Evolutionary conservation across 2,329 filamentous ascomycete species (phyloP).

Genomic region (Hypoxylon sp.): DNA sequence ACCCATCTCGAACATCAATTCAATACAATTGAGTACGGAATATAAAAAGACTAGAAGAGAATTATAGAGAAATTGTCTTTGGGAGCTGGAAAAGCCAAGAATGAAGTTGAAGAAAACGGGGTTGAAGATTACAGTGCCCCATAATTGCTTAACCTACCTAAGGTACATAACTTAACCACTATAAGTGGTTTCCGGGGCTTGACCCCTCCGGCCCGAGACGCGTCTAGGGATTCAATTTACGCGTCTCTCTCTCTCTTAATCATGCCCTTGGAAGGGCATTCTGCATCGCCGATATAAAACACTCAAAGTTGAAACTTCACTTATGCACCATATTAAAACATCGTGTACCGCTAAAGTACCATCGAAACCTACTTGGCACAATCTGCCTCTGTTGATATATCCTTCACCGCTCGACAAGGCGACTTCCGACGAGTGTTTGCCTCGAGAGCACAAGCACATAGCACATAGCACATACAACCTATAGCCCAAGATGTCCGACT

Average conservation of each 20-base stretch:
- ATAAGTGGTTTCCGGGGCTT: not conserved
- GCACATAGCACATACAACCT: not conserved
- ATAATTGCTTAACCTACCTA: too few species aligned
- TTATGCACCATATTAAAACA: not conserved
- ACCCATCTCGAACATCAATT: not conserved
- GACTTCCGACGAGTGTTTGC: not conserved
- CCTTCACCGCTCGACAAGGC: not conserved
- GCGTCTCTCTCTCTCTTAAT: constrained; percentile 46
- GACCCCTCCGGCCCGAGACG: constrained; percentile 29
- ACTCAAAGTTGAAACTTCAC: not conserved
- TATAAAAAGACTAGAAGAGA: not conserved
- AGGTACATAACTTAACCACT: too few species aligned
- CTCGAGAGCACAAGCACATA: not conserved
- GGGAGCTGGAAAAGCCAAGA: too few species aligned
- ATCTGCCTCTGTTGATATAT: not conserved
- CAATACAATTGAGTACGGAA: not conserved
- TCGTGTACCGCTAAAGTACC: not conserved
- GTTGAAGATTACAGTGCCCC: not conserved
- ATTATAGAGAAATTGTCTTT: too few species aligned
- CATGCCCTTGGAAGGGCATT: not conserved
- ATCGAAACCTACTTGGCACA: too few species aligned
- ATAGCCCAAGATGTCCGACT: constrained; percentile 65
- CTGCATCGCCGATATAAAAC: not conserved
- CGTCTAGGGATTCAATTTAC: constrained; percentile 47
- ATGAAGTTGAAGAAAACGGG: too few species aligned